Evolutionary conservation across 2,329 filamentous ascomycete genomes (phyloP), one percentile per base, ranked within the genome.

Genomic region (Balansia obtecta): DNA sequence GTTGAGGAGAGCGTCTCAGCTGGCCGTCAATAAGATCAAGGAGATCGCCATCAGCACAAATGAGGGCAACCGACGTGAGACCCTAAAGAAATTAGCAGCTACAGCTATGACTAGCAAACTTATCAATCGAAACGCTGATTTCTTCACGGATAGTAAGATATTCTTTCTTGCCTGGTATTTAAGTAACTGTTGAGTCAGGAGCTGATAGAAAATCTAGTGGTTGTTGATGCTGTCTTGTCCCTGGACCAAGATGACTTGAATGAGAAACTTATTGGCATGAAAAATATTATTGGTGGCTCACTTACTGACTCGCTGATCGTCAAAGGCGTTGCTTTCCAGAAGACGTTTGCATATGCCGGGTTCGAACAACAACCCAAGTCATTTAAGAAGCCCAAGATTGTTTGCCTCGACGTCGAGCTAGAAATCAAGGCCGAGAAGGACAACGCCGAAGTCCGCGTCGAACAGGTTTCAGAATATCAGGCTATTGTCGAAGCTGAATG

Each of bases 41-140:
- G 93, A 98, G 73, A 95, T 98, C 67, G 86, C 90, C 45, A 81
- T 97, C 58, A 83, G 83, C 70, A 90, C 88, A 50, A 79, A 82
- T 58, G 88, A 95, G 66, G 80, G 76, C 53, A 91, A 86, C 70
- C 86, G 85, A 70, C 82, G 87, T 60, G 90, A 96, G 60, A 97
- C 90, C 41, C 77, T 98, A 54, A 72, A 76, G 66, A 95, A 95
- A 71, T 76, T 98, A 60, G 93, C 93, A 32, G 88, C 80, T 37
- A 98, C 93, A 30, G 93, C 93, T 60, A 98, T 98, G 93, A 97
- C 90, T 69, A 96, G 90, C 79, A 98, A 98, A 77, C 76, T 98
- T 60, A 97, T 98, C 66, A 95, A 97, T 80, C 80, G 91, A 63
- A 97, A 98, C 73, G 86, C 93, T 33, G 81, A 82, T 3, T 98